Evolutionary conservation across 2,329 filamentous ascomycete genomes (phyloP).

Genomic region (Botryotinia narcissicola): DNA sequence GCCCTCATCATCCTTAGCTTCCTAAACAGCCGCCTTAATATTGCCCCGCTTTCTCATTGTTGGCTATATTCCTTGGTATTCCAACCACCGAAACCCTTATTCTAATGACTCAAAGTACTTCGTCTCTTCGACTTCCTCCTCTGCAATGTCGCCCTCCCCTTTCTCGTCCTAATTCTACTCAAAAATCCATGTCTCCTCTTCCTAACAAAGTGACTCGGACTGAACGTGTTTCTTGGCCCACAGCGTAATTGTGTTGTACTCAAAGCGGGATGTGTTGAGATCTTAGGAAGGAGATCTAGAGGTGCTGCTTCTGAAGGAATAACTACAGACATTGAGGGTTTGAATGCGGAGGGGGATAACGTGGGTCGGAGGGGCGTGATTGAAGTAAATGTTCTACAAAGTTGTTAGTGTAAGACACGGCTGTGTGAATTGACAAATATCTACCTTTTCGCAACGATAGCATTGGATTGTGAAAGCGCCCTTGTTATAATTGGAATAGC

Average conservation of each 20-base stretch:
- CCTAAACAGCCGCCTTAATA: not conserved
- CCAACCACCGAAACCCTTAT: not conserved
- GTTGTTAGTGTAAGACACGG: not conserved
- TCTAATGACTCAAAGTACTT: constrained; percentile 39
- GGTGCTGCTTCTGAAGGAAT: constrained; percentile 10
- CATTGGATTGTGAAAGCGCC: constrained; percentile 14
- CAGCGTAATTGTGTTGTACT: constrained; percentile 36
- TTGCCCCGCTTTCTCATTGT: not conserved
- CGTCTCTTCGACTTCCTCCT: constrained; percentile 38
- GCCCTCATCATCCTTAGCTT: not conserved
- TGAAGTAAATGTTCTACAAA: constrained; percentile 36
- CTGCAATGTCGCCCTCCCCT: constrained; percentile 35
- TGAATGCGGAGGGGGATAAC: constrained; percentile 27
- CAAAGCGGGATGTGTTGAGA: constrained; percentile 37
- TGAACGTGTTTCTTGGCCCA: constrained; percentile 39
- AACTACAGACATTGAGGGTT: constrained; percentile 14
- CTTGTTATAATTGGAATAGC: constrained; percentile 23
- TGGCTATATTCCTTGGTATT: not conserved
- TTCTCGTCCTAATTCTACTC: constrained; percentile 37
- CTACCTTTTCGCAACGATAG: constrained; percentile 30
- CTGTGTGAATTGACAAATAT: not conserved
- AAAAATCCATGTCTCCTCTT: constrained; percentile 41
- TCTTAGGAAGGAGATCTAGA: constrained; percentile 36
- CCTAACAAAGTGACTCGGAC: constrained; percentile 40
- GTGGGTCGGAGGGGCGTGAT: constrained; percentile 34